Conservation (phyloP, 768 basidiomycete genomes). For the Naganishia friedmannii region DNA sequence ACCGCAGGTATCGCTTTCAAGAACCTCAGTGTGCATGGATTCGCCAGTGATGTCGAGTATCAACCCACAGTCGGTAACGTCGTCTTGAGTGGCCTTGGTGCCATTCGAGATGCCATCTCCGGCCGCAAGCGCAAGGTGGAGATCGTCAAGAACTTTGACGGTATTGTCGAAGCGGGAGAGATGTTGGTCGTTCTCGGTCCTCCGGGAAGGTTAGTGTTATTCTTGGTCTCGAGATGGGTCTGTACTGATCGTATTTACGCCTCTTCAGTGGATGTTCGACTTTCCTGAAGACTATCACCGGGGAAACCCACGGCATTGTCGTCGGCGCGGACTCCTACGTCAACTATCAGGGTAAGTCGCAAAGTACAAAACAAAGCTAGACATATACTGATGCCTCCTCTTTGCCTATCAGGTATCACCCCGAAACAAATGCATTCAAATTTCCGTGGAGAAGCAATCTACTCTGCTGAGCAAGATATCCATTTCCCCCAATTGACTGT, state of each 20-base stretch:
- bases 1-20: slow-evolving; percentile 54
- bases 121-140: slow-evolving; percentile 46
- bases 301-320: slow-evolving; percentile 51
- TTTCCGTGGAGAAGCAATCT: slow-evolving; percentile 55
- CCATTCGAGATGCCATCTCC: slow-evolving; percentile 32
- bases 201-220: slow-evolving; percentile 51
- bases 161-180: slow-evolving; percentile 66
- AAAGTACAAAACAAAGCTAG: neutral
- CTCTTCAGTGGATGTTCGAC: slow-evolving; percentile 52
- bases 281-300: slow-evolving; percentile 59
- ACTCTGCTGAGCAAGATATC: slow-evolving; percentile 53
- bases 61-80: slow-evolving; percentile 56
- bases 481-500: slow-evolving; percentile 52
- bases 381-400: neutral
- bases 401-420: slow-evolving; percentile 49
- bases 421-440: slow-evolving; percentile 56
- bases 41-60: slow-evolving; percentile 51
- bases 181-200: slow-evolving; percentile 64
- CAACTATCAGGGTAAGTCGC: slow-evolving; percentile 46
- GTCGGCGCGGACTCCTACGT: slow-evolving; percentile 41
- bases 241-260: neutral
- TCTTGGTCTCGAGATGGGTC: neutral
- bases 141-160: slow-evolving; percentile 66
- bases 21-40: slow-evolving; percentile 52
- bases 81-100: slow-evolving; percentile 34